phyloP scores from a whole-genome alignment of 768 basidiomycete species.

The Lactarius vividus region DNA sequence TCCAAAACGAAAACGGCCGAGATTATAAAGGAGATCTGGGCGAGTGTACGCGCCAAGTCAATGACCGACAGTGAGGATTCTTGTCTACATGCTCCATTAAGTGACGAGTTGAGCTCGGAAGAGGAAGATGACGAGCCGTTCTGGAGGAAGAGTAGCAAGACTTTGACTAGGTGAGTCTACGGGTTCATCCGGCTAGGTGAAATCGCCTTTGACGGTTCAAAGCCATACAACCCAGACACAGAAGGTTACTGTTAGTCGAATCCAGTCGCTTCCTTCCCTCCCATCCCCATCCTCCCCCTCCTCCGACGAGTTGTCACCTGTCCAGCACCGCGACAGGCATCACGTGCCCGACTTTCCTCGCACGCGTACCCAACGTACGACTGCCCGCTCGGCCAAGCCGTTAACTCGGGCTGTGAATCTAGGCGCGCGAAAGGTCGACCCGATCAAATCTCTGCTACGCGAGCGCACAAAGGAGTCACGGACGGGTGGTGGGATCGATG shows the following conservation, averaged over 20 bases:
- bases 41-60: constrained; percentile 47
- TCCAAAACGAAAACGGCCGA: constrained; percentile 47
- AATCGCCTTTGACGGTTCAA: background rate
- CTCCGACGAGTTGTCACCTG: background rate
- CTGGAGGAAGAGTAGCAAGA: constrained; percentile 20
- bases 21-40: constrained; percentile 64
- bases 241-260: background rate
- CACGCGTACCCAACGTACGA: constrained; percentile 4
- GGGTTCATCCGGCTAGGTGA: background rate
- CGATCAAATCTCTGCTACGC: constrained; percentile 25
- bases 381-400: background rate
- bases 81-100: constrained; percentile 28
- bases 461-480: constrained; percentile 23
- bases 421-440: constrained; percentile 4
- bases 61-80: constrained; percentile 43
- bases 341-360: background rate
- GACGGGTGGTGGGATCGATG: constrained; percentile 23
- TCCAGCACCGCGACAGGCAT: background rate
- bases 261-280: background rate
- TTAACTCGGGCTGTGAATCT: background rate
- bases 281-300: constrained; percentile 15
- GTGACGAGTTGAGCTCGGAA: constrained; percentile 30
- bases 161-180: constrained; percentile 4
- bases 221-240: background rate
- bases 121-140: constrained; percentile 26